Evolutionary conservation across 495 filamentous ascomycete species (phyloP).

Genomic region (Annulohypoxylon bovei): DNA sequence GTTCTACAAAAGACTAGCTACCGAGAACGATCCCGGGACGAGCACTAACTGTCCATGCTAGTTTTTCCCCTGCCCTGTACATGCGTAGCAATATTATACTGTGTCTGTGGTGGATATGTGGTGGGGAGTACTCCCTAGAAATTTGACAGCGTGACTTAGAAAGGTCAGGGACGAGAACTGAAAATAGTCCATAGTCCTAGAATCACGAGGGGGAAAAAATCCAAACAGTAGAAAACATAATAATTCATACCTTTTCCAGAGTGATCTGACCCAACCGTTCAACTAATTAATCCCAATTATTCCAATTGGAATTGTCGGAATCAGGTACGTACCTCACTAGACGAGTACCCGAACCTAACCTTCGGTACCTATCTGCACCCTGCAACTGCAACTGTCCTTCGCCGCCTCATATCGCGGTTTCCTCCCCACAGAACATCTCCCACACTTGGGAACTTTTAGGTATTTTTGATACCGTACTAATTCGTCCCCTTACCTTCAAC

Average conservation of each 20-base stretch:
- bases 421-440: background rate
- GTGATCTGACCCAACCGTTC: background rate
- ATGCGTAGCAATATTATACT: background rate
- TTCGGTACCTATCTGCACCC: background rate
- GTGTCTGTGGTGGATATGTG: background rate
- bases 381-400: slow-evolving; percentile 22
- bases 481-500: background rate
- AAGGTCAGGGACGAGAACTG: background rate
- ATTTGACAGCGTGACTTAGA: background rate
- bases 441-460: background rate
- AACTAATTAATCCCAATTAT: background rate
- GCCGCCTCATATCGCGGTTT: slow-evolving; percentile 5
- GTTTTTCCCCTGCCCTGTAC: background rate
- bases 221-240: background rate
- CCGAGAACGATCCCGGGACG: slow-evolving; percentile 18
- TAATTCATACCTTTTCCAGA: background rate
- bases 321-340: background rate
- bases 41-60: slow-evolving; percentile 2
- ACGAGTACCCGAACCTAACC: background rate
- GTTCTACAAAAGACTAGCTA: slow-evolving; percentile 28
- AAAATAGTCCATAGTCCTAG: too few species aligned
- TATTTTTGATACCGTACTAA: background rate
- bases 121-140: background rate
- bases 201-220: background rate
- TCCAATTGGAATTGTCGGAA: background rate